Percentiles rank a stretch among this genome's conserved stretches.
These are phyloP conservation scores for Vaccinium corymbosum DNA, from an alignment of 148 eudicot species.

Conservation along the genomic window DNA sequence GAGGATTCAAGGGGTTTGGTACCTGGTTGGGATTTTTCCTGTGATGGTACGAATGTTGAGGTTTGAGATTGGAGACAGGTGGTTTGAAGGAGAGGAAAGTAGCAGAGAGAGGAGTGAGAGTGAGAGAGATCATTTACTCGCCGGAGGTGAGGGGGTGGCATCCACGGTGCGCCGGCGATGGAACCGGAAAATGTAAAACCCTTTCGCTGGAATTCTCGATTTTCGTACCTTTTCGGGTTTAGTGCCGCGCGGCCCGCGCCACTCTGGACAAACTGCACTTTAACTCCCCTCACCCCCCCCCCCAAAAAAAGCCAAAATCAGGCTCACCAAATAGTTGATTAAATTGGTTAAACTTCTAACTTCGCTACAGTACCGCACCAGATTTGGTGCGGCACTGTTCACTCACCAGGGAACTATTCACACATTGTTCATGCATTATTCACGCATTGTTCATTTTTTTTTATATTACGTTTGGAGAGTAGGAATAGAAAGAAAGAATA, in stretches of 20 bases:
- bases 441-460: too few species aligned
- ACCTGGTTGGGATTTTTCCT: constrained; percentile 22
- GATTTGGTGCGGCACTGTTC: too few species aligned
- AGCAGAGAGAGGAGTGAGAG: constrained; percentile 16
- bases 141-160: neutral
- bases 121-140: constrained; percentile 22
- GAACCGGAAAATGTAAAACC: neutral
- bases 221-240: neutral
- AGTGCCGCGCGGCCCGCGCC: neutral
- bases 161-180: constrained; percentile 19
- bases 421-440: too few species aligned
- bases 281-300: too few species aligned
- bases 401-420: too few species aligned
- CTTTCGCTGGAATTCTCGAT: neutral
- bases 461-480: too few species aligned
- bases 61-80: constrained; percentile 12
- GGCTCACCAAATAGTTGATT: too few species aligned
- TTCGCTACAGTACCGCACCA: too few species aligned
- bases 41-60: constrained; percentile 6
- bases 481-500: too few species aligned
- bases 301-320: too few species aligned
- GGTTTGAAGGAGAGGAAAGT: constrained; percentile 17
- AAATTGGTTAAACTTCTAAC: too few species aligned
- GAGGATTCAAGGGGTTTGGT: neutral
- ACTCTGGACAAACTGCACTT: neutral